Evolutionary conservation across 1,284 basidiomycete genomes (phyloP).

Genomic region (Cryptococcus hybrid): DNA sequence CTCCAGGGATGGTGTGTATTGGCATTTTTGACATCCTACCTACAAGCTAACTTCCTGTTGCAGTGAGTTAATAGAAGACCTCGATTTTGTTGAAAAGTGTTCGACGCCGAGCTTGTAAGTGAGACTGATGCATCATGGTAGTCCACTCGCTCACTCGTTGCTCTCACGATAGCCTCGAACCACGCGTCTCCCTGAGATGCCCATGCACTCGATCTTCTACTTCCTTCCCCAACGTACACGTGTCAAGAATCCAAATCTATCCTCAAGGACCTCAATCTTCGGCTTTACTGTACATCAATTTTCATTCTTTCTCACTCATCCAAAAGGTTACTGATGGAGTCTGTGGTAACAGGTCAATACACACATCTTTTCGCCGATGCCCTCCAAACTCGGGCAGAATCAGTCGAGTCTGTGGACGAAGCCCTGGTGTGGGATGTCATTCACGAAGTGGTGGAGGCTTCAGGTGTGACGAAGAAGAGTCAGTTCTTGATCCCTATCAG

Average conservation of each 20-base stretch:
- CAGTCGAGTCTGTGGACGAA: slow-evolving; percentile 7
- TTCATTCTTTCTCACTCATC: not conserved
- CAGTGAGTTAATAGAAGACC: slow-evolving; percentile 37
- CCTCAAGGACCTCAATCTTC: slow-evolving; percentile 54
- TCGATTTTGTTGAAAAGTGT: slow-evolving; percentile 38
- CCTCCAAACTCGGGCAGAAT: slow-evolving; percentile 2
- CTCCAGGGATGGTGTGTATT: slow-evolving; percentile 31
- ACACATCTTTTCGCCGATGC: slow-evolving; percentile 25
- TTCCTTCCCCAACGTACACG: slow-evolving; percentile 66
- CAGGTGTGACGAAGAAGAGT: slow-evolving; percentile 54
- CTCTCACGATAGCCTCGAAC: slow-evolving; percentile 60
- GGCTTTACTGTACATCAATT: slow-evolving; percentile 29
- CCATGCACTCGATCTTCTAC: slow-evolving; percentile 66
- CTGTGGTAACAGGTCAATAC: slow-evolving; percentile 6
- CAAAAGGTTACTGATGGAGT: not conserved
- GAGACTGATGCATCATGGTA: not conserved
- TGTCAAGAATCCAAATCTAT: slow-evolving; percentile 60
- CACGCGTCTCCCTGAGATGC: slow-evolving; percentile 65
- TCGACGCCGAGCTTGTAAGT: slow-evolving; percentile 48
- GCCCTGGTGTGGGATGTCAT: slow-evolving; percentile 52
- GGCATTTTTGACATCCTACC: not conserved
- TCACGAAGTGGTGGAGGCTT: slow-evolving; percentile 52
- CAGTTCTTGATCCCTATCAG: slow-evolving; percentile 68
- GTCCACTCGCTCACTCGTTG: not conserved
- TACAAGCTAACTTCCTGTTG: not conserved